These are phyloP conservation scores for Piloderma croceum DNA, from an alignment of 768 basidiomycete species.

Conservation along the genomic window DNA sequence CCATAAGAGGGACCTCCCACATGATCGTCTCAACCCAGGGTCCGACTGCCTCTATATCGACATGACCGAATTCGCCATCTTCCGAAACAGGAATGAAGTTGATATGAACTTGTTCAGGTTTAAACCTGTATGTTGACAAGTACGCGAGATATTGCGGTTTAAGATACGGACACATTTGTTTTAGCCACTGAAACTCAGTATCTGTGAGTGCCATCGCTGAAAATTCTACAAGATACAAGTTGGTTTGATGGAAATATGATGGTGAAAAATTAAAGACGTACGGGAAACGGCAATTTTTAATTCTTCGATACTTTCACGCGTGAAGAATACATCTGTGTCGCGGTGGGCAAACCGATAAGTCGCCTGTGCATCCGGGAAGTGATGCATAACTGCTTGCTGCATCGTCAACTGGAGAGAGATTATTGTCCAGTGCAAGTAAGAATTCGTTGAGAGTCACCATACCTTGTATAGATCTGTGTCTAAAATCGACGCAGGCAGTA, in stretches of 20 bases:
- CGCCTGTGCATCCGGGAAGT: constrained; percentile 67
- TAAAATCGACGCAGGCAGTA: constrained; percentile 52
- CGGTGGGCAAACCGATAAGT: constrained; percentile 83
- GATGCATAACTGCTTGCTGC: constrained; percentile 84
- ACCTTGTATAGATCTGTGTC: constrained; percentile 97
- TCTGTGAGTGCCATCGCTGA: constrained; percentile 51
- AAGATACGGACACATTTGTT: constrained; percentile 68
- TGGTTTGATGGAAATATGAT: neutral
- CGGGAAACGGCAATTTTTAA: constrained; percentile 52
- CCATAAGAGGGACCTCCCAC: constrained; percentile 97
- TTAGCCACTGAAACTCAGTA: constrained; percentile 65
- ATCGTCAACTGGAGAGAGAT: constrained; percentile 67
- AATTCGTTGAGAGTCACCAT: constrained; percentile 2
- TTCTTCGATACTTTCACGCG: constrained; percentile 54
- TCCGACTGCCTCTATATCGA: constrained; percentile 71
- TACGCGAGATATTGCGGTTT: constrained; percentile 68
- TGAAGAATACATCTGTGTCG: constrained; percentile 57
- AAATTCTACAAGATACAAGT: constrained; percentile 52
- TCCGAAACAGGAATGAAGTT: constrained; percentile 55
- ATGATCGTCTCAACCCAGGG: constrained; percentile 82
- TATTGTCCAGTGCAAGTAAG: constrained; percentile 6
- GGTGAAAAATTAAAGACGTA: constrained; percentile 27
- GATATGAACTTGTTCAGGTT: constrained; percentile 66
- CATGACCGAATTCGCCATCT: constrained; percentile 46
- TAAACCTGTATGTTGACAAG: constrained; percentile 62